phyloP scores from a whole-genome alignment of 805 yeast species.

The Diddensiella santjacobensis region DNA sequence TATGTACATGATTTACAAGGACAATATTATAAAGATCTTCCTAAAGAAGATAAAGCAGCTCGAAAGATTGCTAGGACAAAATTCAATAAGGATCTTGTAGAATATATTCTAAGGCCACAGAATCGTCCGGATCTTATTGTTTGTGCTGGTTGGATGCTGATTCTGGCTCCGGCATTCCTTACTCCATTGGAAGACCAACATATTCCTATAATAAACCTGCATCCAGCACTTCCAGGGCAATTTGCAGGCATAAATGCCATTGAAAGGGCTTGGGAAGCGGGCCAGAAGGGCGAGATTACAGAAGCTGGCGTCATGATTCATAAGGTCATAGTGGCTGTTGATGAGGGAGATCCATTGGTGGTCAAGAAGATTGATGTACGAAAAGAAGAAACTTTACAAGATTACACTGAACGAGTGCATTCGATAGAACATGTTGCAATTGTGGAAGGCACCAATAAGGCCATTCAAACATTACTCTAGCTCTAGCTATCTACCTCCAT shows the following conservation, averaged over 20 bases:
- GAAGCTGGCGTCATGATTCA: constrained; percentile 96
- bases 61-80: constrained; percentile 59
- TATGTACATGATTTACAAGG: constrained; percentile 60
- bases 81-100: constrained; percentile 78
- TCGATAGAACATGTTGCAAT: constrained; percentile 82
- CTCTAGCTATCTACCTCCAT: constrained; percentile 47
- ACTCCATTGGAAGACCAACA: constrained; percentile 55
- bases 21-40: constrained; percentile 64
- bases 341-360: constrained; percentile 83
- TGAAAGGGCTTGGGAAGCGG: constrained; percentile 93
- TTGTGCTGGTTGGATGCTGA: constrained; percentile 99
- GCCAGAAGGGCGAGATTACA: constrained; percentile 72
- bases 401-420: constrained; percentile 81
- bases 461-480: constrained; percentile 37
- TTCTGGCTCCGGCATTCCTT: constrained; percentile 73
- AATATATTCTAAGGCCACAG: constrained; percentile 52
- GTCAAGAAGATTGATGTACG: constrained; percentile 71
- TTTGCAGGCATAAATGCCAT: constrained; percentile 98
- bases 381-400: constrained; percentile 72
- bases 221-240: constrained; percentile 96
- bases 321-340: constrained; percentile 93
- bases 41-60: constrained; percentile 59
- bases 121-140: constrained; percentile 78
- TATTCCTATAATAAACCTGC: constrained; percentile 84
- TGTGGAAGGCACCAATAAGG: constrained; percentile 81